A percentile compares a stretch with the other conserved stretches of the same genome.
These are phyloP conservation scores for Brassica napus DNA, from an alignment of 345 rosid genomes.

Conservation along the genomic window Da-Ae NC_063443.1:11073001-11073500, in stretches of 20 bases:
- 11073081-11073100: slow-evolving; percentile 18
- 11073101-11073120: background rate
- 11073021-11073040: slow-evolving; percentile 98
- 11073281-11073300: slow-evolving; percentile 12
- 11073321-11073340: background rate
- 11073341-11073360: background rate
- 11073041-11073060: slow-evolving; percentile 94
- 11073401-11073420: slow-evolving; percentile 14
- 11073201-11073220: slow-evolving; percentile 96
- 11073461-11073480: slow-evolving; percentile 70
- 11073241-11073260: slow-evolving; percentile 87
- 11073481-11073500: slow-evolving; percentile 81
- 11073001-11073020: slow-evolving; percentile 94
- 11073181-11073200: slow-evolving; percentile 85
- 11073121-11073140: slow-evolving; percentile 5
- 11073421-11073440: background rate
- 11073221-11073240: slow-evolving; percentile 98
- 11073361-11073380: background rate
- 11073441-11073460: background rate
- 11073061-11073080: slow-evolving; percentile 18
- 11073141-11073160: slow-evolving; percentile 70
- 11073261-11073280: slow-evolving; percentile 89
- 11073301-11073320: background rate
- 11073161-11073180: slow-evolving; percentile 95
- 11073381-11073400: slow-evolving; percentile 7